Evolutionary conservation across 495 filamentous ascomycete genomes (phyloP), one percentile per base, ranked within the genome.

Genomic region (Entonaema liquescens): DNA sequence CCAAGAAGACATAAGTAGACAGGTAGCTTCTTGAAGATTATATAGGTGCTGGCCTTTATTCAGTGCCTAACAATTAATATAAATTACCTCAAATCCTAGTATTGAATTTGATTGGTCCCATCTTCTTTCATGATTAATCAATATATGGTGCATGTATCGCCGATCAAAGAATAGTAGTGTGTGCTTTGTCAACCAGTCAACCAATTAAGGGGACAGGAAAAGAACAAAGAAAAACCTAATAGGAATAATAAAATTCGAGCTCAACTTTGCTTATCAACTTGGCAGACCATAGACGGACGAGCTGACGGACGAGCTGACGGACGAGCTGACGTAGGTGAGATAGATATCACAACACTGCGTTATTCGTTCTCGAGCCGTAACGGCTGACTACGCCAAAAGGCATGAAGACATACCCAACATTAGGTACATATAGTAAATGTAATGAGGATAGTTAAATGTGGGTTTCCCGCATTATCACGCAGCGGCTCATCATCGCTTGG

Each of bases 401-500:
- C 5, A 33, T 33, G 11, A 33, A 33, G 31, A 33, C 31, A 9
- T 33, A 33, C 31, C 11, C 31, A 33, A 33, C 31, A 7, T 33
- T 33, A 33, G 31, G 31, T 33, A 33, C 31, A 7, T 33, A 7
- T n/a, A n/a, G n/a, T n/a, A n/a, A n/a, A n/a, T n/a, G n/a, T n/a
- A 29, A 53, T 53, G 29, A 29, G 29, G 31, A 33, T 2, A 56
- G 21, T 21, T 56, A 56, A 56, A 56, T 68, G 70, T 72, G 70
- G 70, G 33, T 36, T 72, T 65, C 70, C 70, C 70, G 70, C 70
- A 72, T 72, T 72, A 52, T 65, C 28, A 56, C 55, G 64, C 60
- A 68, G 69, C 59, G 44, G 69, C 64, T 65, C 69, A 72, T 72
- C 70, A 72, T 72, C 36, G 49, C 56, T 26, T 61, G 55, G 54